Percentiles rank a stretch among this genome's conserved stretches.
Evolutionary conservation across 2,329 filamentous ascomycete species (phyloP).

Genomic region (Colletotrichum higginsianum): DNA sequence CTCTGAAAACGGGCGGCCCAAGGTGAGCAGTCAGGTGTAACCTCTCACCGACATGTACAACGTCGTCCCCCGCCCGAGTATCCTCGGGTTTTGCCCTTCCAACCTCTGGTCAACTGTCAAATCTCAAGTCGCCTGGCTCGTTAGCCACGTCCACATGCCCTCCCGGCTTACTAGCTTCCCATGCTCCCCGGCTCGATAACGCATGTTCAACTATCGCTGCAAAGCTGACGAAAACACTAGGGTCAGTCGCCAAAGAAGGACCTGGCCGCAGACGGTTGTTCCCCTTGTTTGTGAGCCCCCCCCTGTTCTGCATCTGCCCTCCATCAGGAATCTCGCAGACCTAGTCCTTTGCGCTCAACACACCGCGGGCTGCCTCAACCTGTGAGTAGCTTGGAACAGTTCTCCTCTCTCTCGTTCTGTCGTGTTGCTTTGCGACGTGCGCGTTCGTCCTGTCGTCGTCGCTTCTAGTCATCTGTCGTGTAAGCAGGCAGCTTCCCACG

Average conservation of each 20-base stretch:
- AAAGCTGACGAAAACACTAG: conserved; percentile 39
- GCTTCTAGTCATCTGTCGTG: neutral
- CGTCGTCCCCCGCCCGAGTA: conserved; percentile 15
- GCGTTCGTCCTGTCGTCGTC: neutral
- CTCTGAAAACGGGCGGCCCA: neutral
- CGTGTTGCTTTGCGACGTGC: conserved; percentile 7
- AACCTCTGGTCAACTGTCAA: conserved; percentile 10
- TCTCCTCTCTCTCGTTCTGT: neutral
- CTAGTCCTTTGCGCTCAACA: conserved; percentile 8
- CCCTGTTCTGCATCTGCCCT: conserved; percentile 40
- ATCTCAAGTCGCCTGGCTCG: conserved; percentile 1
- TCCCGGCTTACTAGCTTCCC: conserved; percentile 16
- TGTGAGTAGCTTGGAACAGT: neutral
- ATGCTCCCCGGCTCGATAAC: conserved; percentile 2
- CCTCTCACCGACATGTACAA: conserved; percentile 37
- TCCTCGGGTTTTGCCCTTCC: neutral
- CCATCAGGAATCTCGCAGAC: conserved; percentile 25
- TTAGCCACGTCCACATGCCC: conserved; percentile 1
- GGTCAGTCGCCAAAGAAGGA: conserved; percentile 34
- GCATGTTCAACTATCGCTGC: conserved; percentile 19
- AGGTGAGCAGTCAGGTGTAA: conserved; percentile 42
- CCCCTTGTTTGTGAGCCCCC: conserved; percentile 33
- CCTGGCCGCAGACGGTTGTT: conserved; percentile 26
- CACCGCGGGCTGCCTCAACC: neutral
- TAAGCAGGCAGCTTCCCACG: conserved; percentile 11